phyloP scores from a whole-genome alignment of 83 land plant genomes.

The Thuja plicata region DNA sequence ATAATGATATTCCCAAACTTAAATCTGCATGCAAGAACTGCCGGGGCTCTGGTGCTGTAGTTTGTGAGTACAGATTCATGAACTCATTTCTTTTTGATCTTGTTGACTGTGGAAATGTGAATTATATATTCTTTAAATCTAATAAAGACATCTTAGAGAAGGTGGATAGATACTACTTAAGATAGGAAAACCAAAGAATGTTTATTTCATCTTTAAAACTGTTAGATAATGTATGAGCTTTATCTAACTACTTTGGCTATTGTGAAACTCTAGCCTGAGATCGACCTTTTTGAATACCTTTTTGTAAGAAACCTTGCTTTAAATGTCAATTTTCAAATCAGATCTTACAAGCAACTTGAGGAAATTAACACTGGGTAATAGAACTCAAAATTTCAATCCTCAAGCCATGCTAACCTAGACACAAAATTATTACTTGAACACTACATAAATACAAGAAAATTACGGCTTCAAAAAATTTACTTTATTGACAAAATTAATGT shows the following conservation, averaged over 20 bases:
- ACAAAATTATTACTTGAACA: no score
- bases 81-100: neutral
- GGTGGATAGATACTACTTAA: neutral
- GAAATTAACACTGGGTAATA: no score
- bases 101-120: neutral
- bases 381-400: no score
- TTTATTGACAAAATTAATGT: no score
- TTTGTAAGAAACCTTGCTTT: neutral
- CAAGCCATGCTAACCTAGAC: no score
- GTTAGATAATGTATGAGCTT: neutral
- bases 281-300: neutral
- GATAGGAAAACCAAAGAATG: neutral
- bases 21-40: constrained; percentile 59
- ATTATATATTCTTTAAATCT: neutral
- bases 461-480: no score
- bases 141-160: neutral
- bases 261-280: neutral
- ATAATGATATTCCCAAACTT: constrained; percentile 6
- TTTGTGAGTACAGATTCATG: constrained; percentile 42
- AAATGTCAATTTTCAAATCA: no score
- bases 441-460: no score
- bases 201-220: neutral
- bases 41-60: constrained; percentile 60
- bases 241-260: neutral
- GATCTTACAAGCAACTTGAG: no score